phyloP scores from a whole-genome alignment of 345 rosid species.

The Brassica incana region DNA sequence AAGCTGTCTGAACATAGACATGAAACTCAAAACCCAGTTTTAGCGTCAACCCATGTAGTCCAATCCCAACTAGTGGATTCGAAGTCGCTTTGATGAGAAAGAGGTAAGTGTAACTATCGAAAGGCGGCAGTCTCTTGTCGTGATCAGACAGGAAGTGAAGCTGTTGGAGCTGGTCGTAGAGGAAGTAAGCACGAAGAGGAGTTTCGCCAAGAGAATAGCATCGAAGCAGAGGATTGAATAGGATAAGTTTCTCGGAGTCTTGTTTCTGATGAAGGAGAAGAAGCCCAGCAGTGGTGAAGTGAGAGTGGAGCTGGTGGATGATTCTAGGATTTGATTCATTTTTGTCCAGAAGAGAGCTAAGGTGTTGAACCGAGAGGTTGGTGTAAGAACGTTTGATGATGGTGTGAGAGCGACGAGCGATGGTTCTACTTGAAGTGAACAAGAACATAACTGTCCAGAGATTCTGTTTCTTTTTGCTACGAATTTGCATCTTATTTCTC shows the following conservation, averaged over 20 bases:
- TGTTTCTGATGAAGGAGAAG: slow-evolving; percentile 30
- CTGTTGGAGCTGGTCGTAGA: slow-evolving; percentile 51
- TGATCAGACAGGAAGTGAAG: slow-evolving; percentile 31
- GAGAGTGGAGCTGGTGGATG: slow-evolving; percentile 54
- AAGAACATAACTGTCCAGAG: slow-evolving; percentile 16
- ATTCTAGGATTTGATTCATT: slow-evolving; percentile 35
- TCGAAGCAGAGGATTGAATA: slow-evolving; percentile 59
- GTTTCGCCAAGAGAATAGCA: slow-evolving; percentile 48
- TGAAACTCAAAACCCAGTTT: slow-evolving; percentile 64
- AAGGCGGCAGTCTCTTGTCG: slow-evolving; percentile 31
- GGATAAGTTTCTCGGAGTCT: slow-evolving; percentile 21
- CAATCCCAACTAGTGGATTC: slow-evolving; percentile 45
- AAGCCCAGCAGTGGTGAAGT: slow-evolving; percentile 41
- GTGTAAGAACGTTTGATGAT: slow-evolving; percentile 23
- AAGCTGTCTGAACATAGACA: slow-evolving; percentile 70
- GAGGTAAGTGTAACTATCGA: slow-evolving; percentile 67
- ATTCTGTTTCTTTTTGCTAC: neutral
- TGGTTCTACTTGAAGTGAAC: slow-evolving; percentile 8
- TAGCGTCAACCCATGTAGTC: slow-evolving; percentile 56
- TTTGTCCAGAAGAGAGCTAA: slow-evolving; percentile 39
- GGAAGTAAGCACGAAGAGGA: slow-evolving; percentile 49
- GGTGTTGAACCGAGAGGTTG: slow-evolving; percentile 22
- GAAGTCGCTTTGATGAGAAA: slow-evolving; percentile 55
- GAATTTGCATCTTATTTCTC: neutral
- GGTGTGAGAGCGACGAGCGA: slow-evolving; percentile 10